These are phyloP conservation scores for Blastobotrys indianensis DNA, from an alignment of 1,139 yeast species.

Conservation along the genomic window DNA sequence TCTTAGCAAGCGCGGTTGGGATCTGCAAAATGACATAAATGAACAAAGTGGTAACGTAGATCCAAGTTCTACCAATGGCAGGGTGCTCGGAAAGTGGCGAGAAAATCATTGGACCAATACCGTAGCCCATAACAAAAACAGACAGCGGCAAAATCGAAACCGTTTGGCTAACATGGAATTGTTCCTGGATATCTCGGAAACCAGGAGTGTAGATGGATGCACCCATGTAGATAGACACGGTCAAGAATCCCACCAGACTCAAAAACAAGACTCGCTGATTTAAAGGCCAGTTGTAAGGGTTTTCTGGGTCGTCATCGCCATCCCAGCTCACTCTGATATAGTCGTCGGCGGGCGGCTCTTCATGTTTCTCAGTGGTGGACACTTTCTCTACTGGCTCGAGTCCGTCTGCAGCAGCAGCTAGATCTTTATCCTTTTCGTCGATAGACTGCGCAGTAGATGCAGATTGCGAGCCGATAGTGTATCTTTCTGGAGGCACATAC, in stretches of 20 bases:
- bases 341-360: no score
- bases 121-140: slow-evolving; percentile 53
- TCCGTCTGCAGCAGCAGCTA: no score
- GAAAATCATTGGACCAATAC: slow-evolving; percentile 51
- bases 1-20: slow-evolving; percentile 42
- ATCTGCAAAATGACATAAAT: slow-evolving; percentile 54
- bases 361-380: no score
- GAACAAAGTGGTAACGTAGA: slow-evolving; percentile 49
- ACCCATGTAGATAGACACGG: slow-evolving; percentile 53
- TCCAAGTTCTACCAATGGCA: slow-evolving; percentile 46
- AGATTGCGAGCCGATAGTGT: slow-evolving; percentile 48
- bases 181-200: slow-evolving; percentile 37
- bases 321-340: slow-evolving; percentile 37
- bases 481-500: slow-evolving; percentile 11
- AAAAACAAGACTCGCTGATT: slow-evolving; percentile 38
- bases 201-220: slow-evolving; percentile 61
- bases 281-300: slow-evolving; percentile 53
- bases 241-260: slow-evolving; percentile 41
- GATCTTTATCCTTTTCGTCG: no score
- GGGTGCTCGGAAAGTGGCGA: slow-evolving; percentile 52
- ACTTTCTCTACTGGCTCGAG: no score
- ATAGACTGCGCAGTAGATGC: no score
- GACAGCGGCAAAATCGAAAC: slow-evolving; percentile 48
- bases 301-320: slow-evolving; percentile 49
- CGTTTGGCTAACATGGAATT: slow-evolving; percentile 42